Evolutionary conservation across 2,329 filamentous ascomycete genomes (phyloP).

Genomic region (Hypoxylon sp.): DNA sequence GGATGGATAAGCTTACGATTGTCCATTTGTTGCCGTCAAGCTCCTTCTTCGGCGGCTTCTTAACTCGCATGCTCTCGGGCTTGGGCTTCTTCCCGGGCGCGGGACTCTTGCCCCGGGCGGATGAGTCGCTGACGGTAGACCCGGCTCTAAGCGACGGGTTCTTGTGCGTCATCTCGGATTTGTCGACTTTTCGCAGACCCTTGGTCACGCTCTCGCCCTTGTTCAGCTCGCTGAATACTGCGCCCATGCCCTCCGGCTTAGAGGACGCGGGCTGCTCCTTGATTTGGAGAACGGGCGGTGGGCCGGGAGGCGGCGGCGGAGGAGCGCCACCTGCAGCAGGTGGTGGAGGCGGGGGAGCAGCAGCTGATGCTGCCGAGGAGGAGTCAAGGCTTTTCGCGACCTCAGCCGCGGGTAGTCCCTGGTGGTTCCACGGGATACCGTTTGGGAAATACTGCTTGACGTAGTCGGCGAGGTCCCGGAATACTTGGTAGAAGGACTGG

Average conservation of each 20-base stretch:
- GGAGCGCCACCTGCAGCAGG: conserved; percentile 71
- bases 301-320: conserved; percentile 79
- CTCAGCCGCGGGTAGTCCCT: conserved; percentile 80
- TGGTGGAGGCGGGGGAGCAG: conserved; percentile 66
- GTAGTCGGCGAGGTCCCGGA: conserved; percentile 86
- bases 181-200: conserved; percentile 92
- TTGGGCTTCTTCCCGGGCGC: conserved; percentile 90
- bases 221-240: conserved; percentile 94
- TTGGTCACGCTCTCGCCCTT: conserved; percentile 90
- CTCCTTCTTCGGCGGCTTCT: conserved; percentile 84
- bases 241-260: conserved; percentile 73
- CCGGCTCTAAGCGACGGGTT: conserved; percentile 87
- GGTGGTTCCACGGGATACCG: conserved; percentile 89
- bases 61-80: conserved; percentile 85
- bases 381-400: conserved; percentile 71
- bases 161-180: conserved; percentile 98
- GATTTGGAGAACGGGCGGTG: conserved; percentile 76
- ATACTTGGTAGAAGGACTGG: conserved; percentile 91
- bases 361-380: conserved; percentile 57
- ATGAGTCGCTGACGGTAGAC: conserved; percentile 75
- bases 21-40: conserved; percentile 94
- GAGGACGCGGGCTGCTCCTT: conserved; percentile 64
- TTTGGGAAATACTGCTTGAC: conserved; percentile 85
- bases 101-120: conserved; percentile 82
- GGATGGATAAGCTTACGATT: conserved; percentile 68